Percentiles rank a stretch among this genome's conserved stretches.
Evolutionary conservation across 2,329 filamentous ascomycete species (phyloP).

Genomic region (Rosellinia necatrix): DNA sequence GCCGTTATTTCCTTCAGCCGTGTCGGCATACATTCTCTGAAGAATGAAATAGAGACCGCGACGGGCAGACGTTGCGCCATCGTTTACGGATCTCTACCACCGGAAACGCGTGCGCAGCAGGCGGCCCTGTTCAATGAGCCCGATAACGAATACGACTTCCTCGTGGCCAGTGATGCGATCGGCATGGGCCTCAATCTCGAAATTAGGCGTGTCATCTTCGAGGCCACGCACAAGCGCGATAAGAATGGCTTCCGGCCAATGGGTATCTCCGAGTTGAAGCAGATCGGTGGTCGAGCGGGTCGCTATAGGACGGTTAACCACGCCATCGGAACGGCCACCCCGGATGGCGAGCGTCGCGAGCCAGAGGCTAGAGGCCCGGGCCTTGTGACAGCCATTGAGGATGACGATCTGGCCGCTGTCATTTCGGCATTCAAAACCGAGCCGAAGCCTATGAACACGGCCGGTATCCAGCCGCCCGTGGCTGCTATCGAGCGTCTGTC

Average conservation of each 20-base stretch:
- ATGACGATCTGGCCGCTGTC: constrained; percentile 68
- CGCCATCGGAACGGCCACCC: constrained; percentile 42
- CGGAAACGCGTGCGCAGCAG: constrained; percentile 90
- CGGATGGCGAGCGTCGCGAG: constrained; percentile 24
- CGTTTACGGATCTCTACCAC: constrained; percentile 89
- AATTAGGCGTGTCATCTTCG: constrained; percentile 89
- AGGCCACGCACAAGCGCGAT: constrained; percentile 74
- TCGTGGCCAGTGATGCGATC: constrained; percentile 94
- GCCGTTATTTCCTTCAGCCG: constrained; percentile 88
- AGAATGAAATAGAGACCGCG: constrained; percentile 72
- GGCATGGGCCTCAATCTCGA: constrained; percentile 96
- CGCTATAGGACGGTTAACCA: constrained; percentile 77
- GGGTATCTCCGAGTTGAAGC: constrained; percentile 80
- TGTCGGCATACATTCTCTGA: constrained; percentile 78
- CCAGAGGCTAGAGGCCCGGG: constrained; percentile 53
- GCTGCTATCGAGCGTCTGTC: constrained; percentile 73
- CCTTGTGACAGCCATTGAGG: constrained; percentile 77
- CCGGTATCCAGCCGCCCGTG: constrained; percentile 75
- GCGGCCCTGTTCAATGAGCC: constrained; percentile 94
- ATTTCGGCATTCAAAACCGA: constrained; percentile 65
- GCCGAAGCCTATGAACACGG: constrained; percentile 68
- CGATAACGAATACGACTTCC: constrained; percentile 90
- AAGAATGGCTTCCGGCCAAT: constrained; percentile 63
- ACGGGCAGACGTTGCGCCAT: constrained; percentile 86
- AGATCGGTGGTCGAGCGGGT: constrained; percentile 91